Conservation (phyloP, 139 green algal genomes). For the Chlamydomonas urium region DNA sequence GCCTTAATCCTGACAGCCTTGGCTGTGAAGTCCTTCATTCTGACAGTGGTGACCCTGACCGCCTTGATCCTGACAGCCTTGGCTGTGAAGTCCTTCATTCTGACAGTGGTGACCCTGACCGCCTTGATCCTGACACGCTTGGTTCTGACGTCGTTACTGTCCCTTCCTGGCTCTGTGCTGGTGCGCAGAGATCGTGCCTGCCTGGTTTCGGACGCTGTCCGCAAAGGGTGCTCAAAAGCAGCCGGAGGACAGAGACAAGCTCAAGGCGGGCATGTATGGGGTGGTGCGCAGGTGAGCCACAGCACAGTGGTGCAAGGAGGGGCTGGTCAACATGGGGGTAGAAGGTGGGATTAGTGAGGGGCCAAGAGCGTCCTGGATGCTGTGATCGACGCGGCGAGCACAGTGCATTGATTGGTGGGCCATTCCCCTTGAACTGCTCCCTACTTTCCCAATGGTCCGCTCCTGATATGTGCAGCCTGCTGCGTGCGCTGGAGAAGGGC, state of each 20-base stretch:
- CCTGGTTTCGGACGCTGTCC: conserved; percentile 26
- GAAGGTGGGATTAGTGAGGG: no score
- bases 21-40: background rate
- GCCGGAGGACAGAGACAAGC: conserved; percentile 37
- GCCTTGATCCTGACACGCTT: no score
- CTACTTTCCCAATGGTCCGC: background rate
- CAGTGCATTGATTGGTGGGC: background rate
- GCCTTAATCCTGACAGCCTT: background rate
- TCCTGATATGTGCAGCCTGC: background rate
- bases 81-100: background rate
- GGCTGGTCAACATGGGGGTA: no score
- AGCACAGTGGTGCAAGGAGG: conserved; percentile 9
- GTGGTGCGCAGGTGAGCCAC: conserved; percentile 61
- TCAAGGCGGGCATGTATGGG: conserved; percentile 69
- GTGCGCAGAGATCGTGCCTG: conserved; percentile 9
- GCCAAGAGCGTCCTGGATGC: no score
- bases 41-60: background rate
- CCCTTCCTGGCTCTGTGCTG: no score
- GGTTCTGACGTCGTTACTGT: background rate
- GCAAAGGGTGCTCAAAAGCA: conserved; percentile 9
- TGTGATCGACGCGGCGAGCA: no score
- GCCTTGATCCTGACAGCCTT: background rate
- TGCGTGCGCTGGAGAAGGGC: conserved; percentile 33
- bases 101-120: background rate
- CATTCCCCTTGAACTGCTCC: background rate